A percentile compares a stretch with the other conserved stretches of the same genome.
Conservation (phyloP, 2,329 filamentous ascomycete species). For the Pyrenochaeta sp. region DNA sequence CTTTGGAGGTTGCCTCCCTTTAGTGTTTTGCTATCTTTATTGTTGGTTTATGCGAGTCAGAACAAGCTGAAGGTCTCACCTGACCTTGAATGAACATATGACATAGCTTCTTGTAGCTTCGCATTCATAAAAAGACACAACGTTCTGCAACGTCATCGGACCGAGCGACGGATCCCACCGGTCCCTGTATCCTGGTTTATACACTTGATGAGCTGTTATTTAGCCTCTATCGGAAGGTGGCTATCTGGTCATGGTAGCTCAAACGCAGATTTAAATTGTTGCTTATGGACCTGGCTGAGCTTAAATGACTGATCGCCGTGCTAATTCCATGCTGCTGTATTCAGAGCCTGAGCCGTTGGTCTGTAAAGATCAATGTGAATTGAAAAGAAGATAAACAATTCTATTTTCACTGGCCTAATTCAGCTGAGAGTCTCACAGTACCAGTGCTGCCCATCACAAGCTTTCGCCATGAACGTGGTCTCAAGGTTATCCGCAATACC, state of each 20-base stretch:
- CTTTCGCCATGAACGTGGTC: constrained; percentile 14
- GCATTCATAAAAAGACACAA: background rate
- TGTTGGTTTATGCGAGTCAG: background rate
- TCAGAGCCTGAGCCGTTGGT: background rate
- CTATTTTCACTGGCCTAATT: background rate
- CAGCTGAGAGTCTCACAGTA: background rate
- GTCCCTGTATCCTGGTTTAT: constrained; percentile 6
- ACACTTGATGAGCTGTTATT: constrained; percentile 1
- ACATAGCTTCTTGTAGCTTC: no score
- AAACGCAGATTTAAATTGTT: background rate
- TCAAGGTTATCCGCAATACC: constrained; percentile 18
- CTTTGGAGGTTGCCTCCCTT: background rate
- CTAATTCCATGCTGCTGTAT: background rate
- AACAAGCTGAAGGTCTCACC: background rate
- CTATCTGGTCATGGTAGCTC: constrained; percentile 6
- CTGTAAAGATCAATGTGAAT: background rate
- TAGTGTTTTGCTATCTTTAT: background rate
- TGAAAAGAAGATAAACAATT: background rate
- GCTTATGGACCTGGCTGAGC: constrained; percentile 6
- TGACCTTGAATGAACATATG: background rate
- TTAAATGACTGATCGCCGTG: background rate
- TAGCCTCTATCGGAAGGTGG: constrained; percentile 24
- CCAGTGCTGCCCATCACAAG: background rate
- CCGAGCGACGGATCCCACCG: constrained; percentile 6
- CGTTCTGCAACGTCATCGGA: constrained; percentile 8